Conservation (phyloP, 257 asterid species). For the Mitragyna speciosa region DNA sequence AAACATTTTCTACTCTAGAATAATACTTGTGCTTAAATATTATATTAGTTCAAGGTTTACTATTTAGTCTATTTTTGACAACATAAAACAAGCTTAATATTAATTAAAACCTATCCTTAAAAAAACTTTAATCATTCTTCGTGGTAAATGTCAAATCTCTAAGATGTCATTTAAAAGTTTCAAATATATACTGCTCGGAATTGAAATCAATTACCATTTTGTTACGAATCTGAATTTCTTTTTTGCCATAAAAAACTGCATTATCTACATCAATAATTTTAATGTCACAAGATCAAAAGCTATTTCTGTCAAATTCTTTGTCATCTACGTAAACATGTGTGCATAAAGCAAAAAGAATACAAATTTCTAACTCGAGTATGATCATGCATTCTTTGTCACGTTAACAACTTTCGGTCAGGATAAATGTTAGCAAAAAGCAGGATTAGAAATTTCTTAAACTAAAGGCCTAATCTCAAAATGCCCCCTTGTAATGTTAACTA, state of each 20-base stretch:
- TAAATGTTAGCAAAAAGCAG: conserved; percentile 9
- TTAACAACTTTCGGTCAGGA: conserved; percentile 20
- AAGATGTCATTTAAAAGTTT: neutral
- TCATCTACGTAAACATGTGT: conserved; percentile 26
- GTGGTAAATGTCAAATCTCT: neutral
- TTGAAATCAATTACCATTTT: neutral
- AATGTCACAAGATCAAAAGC: conserved; percentile 13
- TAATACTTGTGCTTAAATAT: too few relatives aligned
- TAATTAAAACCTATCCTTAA: neutral
- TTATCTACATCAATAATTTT: neutral
- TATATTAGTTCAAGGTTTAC: too few relatives aligned
- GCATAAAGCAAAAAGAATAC: conserved; percentile 12
- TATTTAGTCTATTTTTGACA: neutral
- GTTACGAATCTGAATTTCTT: neutral
- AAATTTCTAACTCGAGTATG: neutral
- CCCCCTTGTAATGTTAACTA: too few relatives aligned
- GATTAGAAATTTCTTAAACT: conserved; percentile 8
- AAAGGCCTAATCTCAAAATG: too few relatives aligned
- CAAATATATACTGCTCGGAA: too few relatives aligned
- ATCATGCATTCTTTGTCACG: conserved; percentile 27
- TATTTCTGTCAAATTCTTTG: conserved; percentile 14
- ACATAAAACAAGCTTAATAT: neutral
- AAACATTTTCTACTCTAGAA: neutral
- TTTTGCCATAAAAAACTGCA: neutral
- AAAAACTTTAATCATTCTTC: neutral